Conservation (phyloP, 192 early-diverging fungal species). For the Borealophlyctis nickersoniae region DNA sequence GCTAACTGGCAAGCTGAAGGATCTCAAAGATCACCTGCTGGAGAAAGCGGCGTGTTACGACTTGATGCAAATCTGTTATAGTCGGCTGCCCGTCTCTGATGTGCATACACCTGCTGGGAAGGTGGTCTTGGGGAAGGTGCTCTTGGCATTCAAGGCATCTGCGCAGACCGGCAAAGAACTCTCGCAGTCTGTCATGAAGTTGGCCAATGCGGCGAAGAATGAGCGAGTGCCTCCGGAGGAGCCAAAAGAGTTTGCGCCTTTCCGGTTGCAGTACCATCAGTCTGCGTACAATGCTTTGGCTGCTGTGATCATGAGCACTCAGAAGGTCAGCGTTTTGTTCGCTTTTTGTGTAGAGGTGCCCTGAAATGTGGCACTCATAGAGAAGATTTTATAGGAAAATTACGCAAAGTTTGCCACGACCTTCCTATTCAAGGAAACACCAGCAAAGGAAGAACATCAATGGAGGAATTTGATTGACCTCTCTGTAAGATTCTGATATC, state of each 20-base stretch:
- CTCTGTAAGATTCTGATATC: neutral
- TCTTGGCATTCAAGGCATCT: neutral
- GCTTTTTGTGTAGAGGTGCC: neutral
- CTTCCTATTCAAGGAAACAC: slow-evolving; percentile 62
- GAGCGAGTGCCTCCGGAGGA: slow-evolving; percentile 10
- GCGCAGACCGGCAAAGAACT: slow-evolving; percentile 17
- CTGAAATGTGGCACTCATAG: neutral
- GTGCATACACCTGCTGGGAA: slow-evolving; percentile 8
- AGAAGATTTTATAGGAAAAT: slow-evolving; percentile 26
- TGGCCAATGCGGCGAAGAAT: slow-evolving; percentile 17
- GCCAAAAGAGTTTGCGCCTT: neutral
- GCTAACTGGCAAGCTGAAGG: slow-evolving; percentile 15
- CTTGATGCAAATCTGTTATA: slow-evolving; percentile 51
- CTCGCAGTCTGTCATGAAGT: slow-evolving; percentile 12
- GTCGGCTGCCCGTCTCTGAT: slow-evolving; percentile 6
- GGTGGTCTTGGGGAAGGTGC: slow-evolving; percentile 8
- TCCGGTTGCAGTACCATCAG: slow-evolving; percentile 41
- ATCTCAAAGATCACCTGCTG: slow-evolving; percentile 26
- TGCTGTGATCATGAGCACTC: slow-evolving; percentile 55
- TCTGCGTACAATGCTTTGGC: slow-evolving; percentile 57
- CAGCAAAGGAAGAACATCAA: slow-evolving; percentile 12
- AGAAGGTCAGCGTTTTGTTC: slow-evolving; percentile 25
- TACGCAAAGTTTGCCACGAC: slow-evolving; percentile 42
- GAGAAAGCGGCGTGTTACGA: slow-evolving; percentile 42
- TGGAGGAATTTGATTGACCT: slow-evolving; percentile 24